phyloP scores from a whole-genome alignment of 2,329 filamentous ascomycete species.

The Metarhizium guizhouense region DNA sequence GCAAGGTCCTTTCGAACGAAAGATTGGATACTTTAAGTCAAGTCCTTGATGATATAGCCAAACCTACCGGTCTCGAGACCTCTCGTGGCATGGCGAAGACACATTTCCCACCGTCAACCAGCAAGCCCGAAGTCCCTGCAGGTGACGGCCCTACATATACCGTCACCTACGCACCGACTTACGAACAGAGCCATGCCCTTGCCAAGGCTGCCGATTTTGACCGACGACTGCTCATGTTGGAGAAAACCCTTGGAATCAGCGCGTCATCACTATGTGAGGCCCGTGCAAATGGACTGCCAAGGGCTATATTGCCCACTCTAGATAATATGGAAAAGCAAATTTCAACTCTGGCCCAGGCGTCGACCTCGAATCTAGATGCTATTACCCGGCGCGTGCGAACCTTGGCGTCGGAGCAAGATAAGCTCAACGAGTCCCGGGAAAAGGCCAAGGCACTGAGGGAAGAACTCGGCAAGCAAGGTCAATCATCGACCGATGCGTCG shows the following conservation, averaged over 20 bases:
- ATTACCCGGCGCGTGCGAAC: constrained; percentile 61
- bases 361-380: constrained; percentile 62
- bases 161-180: constrained; percentile 54
- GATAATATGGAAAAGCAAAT: constrained; percentile 76
- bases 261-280: constrained; percentile 57
- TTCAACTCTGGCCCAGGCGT: constrained; percentile 62
- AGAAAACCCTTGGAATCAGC: constrained; percentile 72
- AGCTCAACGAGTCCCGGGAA: constrained; percentile 55
- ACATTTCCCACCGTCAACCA: constrained; percentile 6
- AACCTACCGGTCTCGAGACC: constrained; percentile 14
- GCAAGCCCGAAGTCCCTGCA: constrained; percentile 11
- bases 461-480: constrained; percentile 39
- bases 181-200: constrained; percentile 61
- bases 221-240: constrained; percentile 65
- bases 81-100: constrained; percentile 8
- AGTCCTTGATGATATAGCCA: constrained; percentile 57
- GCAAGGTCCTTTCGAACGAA: constrained; percentile 28
- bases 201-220: constrained; percentile 85
- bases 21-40: constrained; percentile 58
- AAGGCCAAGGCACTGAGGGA: constrained; percentile 55
- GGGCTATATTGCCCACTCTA: constrained; percentile 74
- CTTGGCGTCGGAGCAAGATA: constrained; percentile 64
- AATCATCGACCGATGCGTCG: constrained; percentile 38
- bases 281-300: constrained; percentile 45
- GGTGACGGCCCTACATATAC: constrained; percentile 46